A percentile compares a stretch with the other conserved stretches of the same genome.
phyloP scores from a whole-genome alignment of 179 eudicot species.

The Silene noctiflora region DNA sequence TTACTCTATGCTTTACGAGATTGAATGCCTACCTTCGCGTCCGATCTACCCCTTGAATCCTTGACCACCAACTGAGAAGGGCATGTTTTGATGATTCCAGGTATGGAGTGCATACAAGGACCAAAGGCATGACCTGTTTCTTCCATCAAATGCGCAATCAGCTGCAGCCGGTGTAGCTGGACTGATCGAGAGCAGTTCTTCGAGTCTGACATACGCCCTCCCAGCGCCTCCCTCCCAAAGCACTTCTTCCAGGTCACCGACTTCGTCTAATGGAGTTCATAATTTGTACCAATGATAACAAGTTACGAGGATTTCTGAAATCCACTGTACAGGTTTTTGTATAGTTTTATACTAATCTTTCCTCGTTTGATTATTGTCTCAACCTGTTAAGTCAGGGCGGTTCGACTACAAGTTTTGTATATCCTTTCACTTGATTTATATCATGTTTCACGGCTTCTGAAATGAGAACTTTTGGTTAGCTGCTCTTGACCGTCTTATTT shows the following conservation, averaged over 20 bases:
- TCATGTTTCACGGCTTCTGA: background rate
- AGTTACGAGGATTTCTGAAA: background rate
- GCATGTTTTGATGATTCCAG: constrained; percentile 35
- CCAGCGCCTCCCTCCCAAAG: constrained; percentile 71
- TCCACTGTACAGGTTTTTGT: constrained; percentile 34
- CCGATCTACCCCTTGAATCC: background rate
- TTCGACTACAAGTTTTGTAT: constrained; percentile 24
- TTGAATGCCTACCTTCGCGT: background rate
- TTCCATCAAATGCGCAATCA: constrained; percentile 95
- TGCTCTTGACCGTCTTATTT: background rate
- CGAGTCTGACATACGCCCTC: constrained; percentile 71
- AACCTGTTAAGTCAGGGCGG: constrained; percentile 18
- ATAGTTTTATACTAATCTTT: constrained; percentile 15
- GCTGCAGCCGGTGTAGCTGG: constrained; percentile 99
- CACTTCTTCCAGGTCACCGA: constrained; percentile 35
- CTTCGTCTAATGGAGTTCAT: constrained; percentile 44
- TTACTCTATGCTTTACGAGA: background rate
- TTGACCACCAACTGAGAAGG: background rate
- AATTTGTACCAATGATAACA: constrained; percentile 31
- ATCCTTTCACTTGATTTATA: constrained; percentile 18
- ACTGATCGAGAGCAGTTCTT: constrained; percentile 78
- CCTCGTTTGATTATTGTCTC: constrained; percentile 13
- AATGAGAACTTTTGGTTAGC: background rate
- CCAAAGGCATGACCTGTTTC: constrained; percentile 95
- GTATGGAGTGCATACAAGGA: constrained; percentile 98